Evolutionary conservation across 1,139 yeast genomes (phyloP).

Genomic region (Pneumocystis wakefieldiae): DNA sequence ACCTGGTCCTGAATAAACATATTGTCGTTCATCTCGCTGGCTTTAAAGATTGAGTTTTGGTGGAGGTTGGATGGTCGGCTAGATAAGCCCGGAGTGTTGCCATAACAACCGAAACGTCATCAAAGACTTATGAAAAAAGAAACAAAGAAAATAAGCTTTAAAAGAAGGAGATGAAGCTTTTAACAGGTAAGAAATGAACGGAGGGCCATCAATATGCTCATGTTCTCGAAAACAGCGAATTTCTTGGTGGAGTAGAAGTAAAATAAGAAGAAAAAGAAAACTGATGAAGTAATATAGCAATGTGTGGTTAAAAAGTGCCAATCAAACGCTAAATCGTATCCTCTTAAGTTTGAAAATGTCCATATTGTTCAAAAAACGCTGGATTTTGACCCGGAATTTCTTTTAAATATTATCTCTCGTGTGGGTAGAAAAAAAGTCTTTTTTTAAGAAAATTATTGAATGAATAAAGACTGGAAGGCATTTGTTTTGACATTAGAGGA

Average conservation of each 20-base stretch:
- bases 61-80: background rate
- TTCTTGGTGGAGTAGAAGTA: conserved; percentile 43
- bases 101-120: background rate
- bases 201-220: background rate
- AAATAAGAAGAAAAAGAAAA: background rate
- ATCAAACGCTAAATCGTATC: conserved; percentile 60
- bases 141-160: background rate
- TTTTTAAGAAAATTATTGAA: background rate
- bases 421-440: conserved; percentile 30
- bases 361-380: conserved; percentile 61
- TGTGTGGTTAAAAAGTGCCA: conserved; percentile 82
- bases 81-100: background rate
- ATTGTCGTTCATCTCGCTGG: background rate
- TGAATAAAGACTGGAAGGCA: background rate
- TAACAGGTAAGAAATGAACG: conserved; percentile 1
- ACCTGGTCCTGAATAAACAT: background rate
- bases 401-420: conserved; percentile 62
- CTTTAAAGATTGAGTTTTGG: background rate
- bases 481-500: conserved; percentile 22
- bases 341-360: conserved; percentile 58
- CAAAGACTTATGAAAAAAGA: background rate
- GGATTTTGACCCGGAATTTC: conserved; percentile 72
- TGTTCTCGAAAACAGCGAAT: conserved; percentile 46
- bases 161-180: background rate
- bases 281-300: conserved; percentile 7